Base-by-base conservation (phyloP, 768 basidiomycete species). In the Tricholoma furcatifolium region DNA sequence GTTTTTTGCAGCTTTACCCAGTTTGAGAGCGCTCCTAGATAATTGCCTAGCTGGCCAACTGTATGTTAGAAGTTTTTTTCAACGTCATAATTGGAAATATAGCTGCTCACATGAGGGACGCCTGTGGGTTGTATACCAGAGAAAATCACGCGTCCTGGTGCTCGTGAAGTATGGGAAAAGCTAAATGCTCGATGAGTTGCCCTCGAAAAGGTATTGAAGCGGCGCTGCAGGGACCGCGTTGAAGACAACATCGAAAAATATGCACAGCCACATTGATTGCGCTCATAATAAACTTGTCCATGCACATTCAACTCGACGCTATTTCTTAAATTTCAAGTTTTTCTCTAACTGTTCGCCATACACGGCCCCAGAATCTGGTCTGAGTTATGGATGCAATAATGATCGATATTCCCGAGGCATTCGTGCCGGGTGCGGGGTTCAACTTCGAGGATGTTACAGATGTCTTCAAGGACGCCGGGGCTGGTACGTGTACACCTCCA, bases 81-180 rank as follows among this genome's bases (percentile, higher is more conserved):
- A 53, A 43, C 42, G 34, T 1, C 38, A 27, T 24, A 5, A 39
- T 39, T 39, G 40, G 17, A 20, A 20, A 17, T 15, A 27, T 6
- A 32, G n/a, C 10, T 2, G 65, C 81, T 60, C 67, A 94, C 93
- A 71, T 96, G 93, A 43, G 92, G 91, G 2, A 88, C 82, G 0
- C 93, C 91, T 2, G 95, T 95, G 0, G 95, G 95, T 64, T 96
- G 95, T 27, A 98, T 96, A 3, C 93, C 95, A 11, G 91, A 93
- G 66, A 98, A 88, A 34, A 95, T 73, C 43, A 85, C 75, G 12
- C 81, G 50, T 52, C 54, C 48, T 17, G 21, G 20, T 12, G 40
- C 27, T 15, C 35, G 38, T 5, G 47, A 41, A 34, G 17, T 30
- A 3, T 54, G 6, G 8, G 58, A 54, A 15, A 39, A 55, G 27